Evolutionary conservation across 164 flowering plant genomes (phyloP).

Genomic region (Vitis rotundifolia): DNA sequence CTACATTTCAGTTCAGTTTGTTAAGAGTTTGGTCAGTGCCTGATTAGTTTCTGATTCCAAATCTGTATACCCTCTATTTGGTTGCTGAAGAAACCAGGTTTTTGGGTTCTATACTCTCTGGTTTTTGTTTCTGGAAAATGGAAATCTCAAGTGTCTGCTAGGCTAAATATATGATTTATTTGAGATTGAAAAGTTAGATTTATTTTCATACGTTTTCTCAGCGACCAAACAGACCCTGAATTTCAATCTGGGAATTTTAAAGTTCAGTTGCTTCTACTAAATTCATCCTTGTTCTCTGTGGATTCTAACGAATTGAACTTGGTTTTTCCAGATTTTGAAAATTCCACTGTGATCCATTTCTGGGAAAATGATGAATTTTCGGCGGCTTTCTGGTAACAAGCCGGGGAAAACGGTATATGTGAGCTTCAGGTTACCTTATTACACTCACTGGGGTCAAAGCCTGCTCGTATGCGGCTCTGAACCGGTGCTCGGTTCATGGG

Average conservation of each 20-base stretch:
- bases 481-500: constrained; percentile 77
- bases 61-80: no score
- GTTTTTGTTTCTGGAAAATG: no score
- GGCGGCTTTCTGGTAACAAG: constrained; percentile 41
- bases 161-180: no score
- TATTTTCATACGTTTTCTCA: no score
- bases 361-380: constrained; percentile 53
- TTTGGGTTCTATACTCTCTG: no score
- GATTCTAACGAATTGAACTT: background rate
- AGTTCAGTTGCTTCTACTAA: background rate
- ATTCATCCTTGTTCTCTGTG: background rate
- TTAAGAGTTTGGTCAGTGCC: no score
- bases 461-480: constrained; percentile 84
- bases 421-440: constrained; percentile 77
- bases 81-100: no score
- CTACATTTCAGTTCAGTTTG: no score
- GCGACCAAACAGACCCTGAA: no score
- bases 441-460: constrained; percentile 89
- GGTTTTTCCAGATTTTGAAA: constrained; percentile 10
- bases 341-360: constrained; percentile 14
- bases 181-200: no score
- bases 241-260: background rate
- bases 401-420: constrained; percentile 49
- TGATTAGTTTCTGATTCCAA: no score
- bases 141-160: no score